Percentiles rank a stretch among this genome's conserved stretches.
These are phyloP conservation scores for Mycena vulgaris DNA, from an alignment of 768 basidiomycete species.

Conservation along the genomic window DNA sequence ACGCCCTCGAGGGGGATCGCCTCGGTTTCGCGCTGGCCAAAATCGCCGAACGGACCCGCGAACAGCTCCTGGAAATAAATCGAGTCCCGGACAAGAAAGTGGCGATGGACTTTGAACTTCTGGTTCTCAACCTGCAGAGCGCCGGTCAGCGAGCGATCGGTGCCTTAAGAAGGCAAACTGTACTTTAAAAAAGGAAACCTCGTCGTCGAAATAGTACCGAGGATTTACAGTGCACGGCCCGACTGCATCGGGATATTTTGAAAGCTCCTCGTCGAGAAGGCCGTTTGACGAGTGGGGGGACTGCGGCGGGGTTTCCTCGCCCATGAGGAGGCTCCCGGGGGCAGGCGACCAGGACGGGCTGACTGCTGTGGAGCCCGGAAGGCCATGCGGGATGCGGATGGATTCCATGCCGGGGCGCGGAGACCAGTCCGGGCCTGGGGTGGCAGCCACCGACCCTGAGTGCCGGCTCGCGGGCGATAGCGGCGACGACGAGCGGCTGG, in stretches of 20 bases:
- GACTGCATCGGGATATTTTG: slow-evolving; percentile 21
- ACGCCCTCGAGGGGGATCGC: slow-evolving; percentile 35
- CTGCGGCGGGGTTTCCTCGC: slow-evolving; percentile 20
- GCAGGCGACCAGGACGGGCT: slow-evolving; percentile 39
- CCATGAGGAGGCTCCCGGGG: slow-evolving; percentile 32
- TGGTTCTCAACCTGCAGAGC: slow-evolving; percentile 36
- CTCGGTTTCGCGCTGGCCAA: slow-evolving; percentile 28
- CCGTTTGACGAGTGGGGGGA: slow-evolving; percentile 20
- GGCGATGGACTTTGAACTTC: slow-evolving; percentile 40
- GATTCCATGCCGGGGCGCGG: slow-evolving; percentile 33
- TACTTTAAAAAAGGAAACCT: slow-evolving; percentile 35
- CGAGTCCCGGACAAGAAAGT: slow-evolving; percentile 41
- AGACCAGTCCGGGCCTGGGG: slow-evolving; percentile 33
- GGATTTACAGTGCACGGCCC: slow-evolving; percentile 23
- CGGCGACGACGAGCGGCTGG: slow-evolving; percentile 34
- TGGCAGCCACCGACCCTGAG: slow-evolving; percentile 31
- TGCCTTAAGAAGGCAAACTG: not conserved
- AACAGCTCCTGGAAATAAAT: slow-evolving; percentile 42
- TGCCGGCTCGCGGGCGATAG: slow-evolving; percentile 21
- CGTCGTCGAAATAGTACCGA: slow-evolving; percentile 40
- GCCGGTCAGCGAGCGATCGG: not conserved
- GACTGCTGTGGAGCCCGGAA: slow-evolving; percentile 29
- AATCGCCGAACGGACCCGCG: slow-evolving; percentile 35
- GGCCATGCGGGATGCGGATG: slow-evolving; percentile 21
- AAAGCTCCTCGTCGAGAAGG: slow-evolving; percentile 22